Evolutionary conservation across 768 basidiomycete species (phyloP).

Genomic region (Omphalotus guepiniiformis): DNA sequence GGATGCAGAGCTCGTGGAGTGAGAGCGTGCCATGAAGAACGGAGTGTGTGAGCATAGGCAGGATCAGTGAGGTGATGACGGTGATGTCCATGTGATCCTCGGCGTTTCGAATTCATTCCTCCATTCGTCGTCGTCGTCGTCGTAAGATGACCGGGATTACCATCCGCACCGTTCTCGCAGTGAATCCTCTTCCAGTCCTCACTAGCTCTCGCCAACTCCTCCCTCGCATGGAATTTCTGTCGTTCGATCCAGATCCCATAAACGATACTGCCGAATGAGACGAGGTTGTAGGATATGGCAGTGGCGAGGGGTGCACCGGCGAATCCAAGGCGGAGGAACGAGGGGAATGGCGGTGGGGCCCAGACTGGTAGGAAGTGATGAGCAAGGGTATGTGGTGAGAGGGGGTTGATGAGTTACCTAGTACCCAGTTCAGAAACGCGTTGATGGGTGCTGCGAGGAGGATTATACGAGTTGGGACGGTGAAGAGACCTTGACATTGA

Average conservation of each 20-base stretch:
- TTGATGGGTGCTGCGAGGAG: slow-evolving; percentile 85
- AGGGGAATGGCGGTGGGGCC: neutral
- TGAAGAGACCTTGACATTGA: slow-evolving; percentile 58
- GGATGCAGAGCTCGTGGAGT: slow-evolving; percentile 50
- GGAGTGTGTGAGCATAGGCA: slow-evolving; percentile 8
- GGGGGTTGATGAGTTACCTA: slow-evolving; percentile 58
- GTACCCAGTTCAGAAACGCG: slow-evolving; percentile 22
- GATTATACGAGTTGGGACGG: slow-evolving; percentile 80
- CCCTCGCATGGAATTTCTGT: neutral
- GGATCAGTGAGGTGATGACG: too few relatives aligned
- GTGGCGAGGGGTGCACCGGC: slow-evolving; percentile 92
- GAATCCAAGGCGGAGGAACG: slow-evolving; percentile 69
- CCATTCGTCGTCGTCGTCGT: too few relatives aligned
- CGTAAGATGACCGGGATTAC: too few relatives aligned
- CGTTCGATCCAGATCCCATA: slow-evolving; percentile 5
- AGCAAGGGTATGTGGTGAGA: slow-evolving; percentile 39
- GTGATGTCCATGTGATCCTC: too few relatives aligned
- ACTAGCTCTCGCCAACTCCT: neutral
- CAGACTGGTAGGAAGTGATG: slow-evolving; percentile 33
- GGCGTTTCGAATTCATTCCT: too few relatives aligned
- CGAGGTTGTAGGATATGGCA: slow-evolving; percentile 82
- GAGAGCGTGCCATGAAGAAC: slow-evolving; percentile 81
- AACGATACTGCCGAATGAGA: slow-evolving; percentile 33
- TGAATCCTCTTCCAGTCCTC: slow-evolving; percentile 4
- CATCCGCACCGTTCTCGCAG: too few relatives aligned